Evolutionary conservation across 139 green algal genomes (phyloP).

Genomic region (Closterium sp.): DNA sequence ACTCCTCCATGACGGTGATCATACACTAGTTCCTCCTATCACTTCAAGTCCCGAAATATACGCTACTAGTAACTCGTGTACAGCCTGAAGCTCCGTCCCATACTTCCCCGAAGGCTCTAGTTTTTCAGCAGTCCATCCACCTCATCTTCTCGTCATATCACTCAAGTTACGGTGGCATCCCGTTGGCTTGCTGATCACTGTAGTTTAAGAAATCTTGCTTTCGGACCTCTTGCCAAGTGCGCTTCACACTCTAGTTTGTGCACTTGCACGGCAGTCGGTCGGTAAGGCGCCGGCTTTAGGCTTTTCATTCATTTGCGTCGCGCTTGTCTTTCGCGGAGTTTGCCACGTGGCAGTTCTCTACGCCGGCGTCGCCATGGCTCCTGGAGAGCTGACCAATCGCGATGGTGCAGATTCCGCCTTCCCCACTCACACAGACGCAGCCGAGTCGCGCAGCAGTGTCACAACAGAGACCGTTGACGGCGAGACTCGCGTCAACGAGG

Average conservation of each 20-base stretch:
- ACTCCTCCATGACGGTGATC: neutral
- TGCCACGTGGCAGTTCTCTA: neutral
- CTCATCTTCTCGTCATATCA: neutral
- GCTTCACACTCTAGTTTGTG: too few species aligned
- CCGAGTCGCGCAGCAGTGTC: neutral
- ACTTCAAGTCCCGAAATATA: neutral
- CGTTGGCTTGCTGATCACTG: too few species aligned
- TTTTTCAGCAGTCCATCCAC: neutral
- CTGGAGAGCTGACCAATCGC: neutral
- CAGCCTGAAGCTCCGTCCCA: neutral
- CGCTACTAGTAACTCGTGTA: neutral
- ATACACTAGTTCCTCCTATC: neutral
- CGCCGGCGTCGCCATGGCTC: neutral
- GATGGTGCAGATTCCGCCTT: neutral
- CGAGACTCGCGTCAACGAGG: neutral
- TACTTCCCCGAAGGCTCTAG: neutral
- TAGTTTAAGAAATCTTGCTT: too few species aligned
- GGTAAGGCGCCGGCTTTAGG: too few species aligned
- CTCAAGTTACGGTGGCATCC: neutral
- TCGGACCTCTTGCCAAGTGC: too few species aligned
- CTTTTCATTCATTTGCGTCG: too few species aligned
- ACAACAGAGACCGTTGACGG: neutral
- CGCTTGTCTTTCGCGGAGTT: too few species aligned
- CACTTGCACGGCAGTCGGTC: too few species aligned
- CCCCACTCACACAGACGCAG: neutral